Conservation (phyloP, 495 filamentous ascomycete species). For the Paragyromitra xinjiangensis region DNA sequence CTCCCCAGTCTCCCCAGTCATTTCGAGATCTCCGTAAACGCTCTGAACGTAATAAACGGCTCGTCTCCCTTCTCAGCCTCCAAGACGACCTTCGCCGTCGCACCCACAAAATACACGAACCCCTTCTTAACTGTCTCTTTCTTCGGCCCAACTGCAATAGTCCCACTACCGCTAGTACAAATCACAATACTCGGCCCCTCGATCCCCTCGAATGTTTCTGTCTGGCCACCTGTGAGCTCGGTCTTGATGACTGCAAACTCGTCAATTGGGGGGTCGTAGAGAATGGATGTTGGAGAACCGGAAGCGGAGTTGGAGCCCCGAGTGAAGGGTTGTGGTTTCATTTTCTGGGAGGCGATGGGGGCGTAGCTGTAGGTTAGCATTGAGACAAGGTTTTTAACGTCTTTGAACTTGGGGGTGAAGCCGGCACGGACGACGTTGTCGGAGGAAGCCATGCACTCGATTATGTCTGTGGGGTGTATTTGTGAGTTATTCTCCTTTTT, state of each 20-base stretch:
- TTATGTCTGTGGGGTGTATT: conserved; percentile 71
- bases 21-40: conserved; percentile 65
- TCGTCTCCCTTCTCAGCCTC: conserved; percentile 72
- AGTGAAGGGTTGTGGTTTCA: conserved; percentile 80
- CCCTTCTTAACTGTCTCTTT: conserved; percentile 77
- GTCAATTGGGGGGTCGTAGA: conserved; percentile 93
- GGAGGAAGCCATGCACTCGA: conserved; percentile 98
- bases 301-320: conserved; percentile 65
- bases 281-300: conserved; percentile 68
- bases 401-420: conserved; percentile 98
- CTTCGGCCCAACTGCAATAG: conserved; percentile 80
- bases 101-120: conserved; percentile 91
- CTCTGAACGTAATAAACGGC: conserved; percentile 87
- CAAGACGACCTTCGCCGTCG: conserved; percentile 82
- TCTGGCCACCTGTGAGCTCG: conserved; percentile 74
- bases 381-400: conserved; percentile 84
- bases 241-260: conserved; percentile 93
- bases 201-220: conserved; percentile 85
- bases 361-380: conserved; percentile 97
- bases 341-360: conserved; percentile 92
- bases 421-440: conserved; percentile 98
- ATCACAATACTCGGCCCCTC: conserved; percentile 91
- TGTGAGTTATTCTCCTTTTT: background rate
- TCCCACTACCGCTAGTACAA: conserved; percentile 82
- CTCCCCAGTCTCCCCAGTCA: conserved; percentile 2